A percentile compares a stretch with the other conserved stretches of the same genome.
phyloP scores from a whole-genome alignment of 176 grass and related monocot species.

The Puccinellia tenuiflora region DNA sequence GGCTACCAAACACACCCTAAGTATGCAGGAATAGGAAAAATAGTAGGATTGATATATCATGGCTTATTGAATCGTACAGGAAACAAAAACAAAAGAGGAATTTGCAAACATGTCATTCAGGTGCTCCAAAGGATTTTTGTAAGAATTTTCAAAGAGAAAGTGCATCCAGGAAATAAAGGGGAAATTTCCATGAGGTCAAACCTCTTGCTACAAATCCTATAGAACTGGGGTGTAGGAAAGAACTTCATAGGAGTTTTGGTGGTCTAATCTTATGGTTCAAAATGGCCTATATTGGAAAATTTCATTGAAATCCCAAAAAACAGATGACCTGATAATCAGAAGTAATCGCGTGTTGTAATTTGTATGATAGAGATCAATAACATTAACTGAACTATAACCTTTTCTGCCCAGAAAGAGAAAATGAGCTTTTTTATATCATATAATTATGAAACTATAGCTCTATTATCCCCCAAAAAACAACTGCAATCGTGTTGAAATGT shows the following conservation, averaged over 20 bases:
- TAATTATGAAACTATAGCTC: background rate
- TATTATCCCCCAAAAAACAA: background rate
- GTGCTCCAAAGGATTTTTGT: background rate
- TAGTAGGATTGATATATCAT: background rate
- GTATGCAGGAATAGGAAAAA: background rate
- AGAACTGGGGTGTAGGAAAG: background rate
- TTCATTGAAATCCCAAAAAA: background rate
- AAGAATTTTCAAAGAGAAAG: background rate
- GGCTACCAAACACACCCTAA: too few relatives aligned
- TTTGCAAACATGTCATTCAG: background rate
- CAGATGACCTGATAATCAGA: background rate
- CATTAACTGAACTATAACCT: conserved; percentile 2
- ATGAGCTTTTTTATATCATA: background rate
- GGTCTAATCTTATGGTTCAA: background rate
- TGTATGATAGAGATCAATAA: background rate
- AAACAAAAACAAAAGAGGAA: background rate
- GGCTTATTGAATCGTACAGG: background rate
- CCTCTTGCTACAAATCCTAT: background rate
- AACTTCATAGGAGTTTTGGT: background rate
- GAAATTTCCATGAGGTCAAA: background rate
- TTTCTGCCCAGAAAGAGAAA: background rate
- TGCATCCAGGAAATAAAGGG: background rate
- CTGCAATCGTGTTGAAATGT: background rate
- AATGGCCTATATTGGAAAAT: background rate
- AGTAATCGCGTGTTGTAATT: background rate